These are phyloP conservation scores for Clarireedia monteithiana DNA, from an alignment of 2,329 filamentous ascomycete species.

Conservation along the genomic window DNA sequence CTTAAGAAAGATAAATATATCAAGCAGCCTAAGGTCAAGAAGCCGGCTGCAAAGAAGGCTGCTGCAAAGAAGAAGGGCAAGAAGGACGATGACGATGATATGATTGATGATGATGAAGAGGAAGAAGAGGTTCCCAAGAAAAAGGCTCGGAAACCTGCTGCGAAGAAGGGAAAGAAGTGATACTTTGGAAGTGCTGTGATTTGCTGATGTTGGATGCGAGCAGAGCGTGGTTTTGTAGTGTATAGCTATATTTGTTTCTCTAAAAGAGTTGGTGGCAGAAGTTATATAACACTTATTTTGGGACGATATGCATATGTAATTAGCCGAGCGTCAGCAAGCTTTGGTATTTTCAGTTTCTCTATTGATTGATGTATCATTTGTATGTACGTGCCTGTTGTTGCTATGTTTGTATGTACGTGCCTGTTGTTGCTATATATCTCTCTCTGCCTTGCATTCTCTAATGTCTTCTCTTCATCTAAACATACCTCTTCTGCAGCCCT, in stretches of 20 bases:
- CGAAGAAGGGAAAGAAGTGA: slow-evolving; percentile 23
- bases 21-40: slow-evolving; percentile 77
- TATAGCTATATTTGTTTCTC: too few relatives aligned
- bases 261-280: too few relatives aligned
- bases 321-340: too few relatives aligned
- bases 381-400: too few relatives aligned
- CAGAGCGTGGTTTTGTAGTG: too few relatives aligned
- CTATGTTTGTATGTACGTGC: background rate
- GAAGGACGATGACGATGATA: slow-evolving; percentile 17
- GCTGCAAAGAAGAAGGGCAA: slow-evolving; percentile 30
- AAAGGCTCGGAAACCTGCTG: slow-evolving; percentile 13
- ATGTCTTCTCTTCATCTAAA: slow-evolving; percentile 1
- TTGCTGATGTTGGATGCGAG: too few relatives aligned
- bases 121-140: slow-evolving; percentile 22
- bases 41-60: slow-evolving; percentile 44
- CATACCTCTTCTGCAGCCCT: slow-evolving; percentile 22
- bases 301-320: too few relatives aligned
- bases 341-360: too few relatives aligned
- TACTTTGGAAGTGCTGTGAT: background rate
- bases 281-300: too few relatives aligned
- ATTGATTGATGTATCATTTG: too few relatives aligned
- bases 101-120: slow-evolving; percentile 20
- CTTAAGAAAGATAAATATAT: slow-evolving; percentile 95
- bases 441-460: background rate
- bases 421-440: background rate